These are phyloP conservation scores for Fragosphaeria purpurea DNA, from an alignment of 2,329 filamentous ascomycete genomes.

Conservation along the genomic window DNA sequence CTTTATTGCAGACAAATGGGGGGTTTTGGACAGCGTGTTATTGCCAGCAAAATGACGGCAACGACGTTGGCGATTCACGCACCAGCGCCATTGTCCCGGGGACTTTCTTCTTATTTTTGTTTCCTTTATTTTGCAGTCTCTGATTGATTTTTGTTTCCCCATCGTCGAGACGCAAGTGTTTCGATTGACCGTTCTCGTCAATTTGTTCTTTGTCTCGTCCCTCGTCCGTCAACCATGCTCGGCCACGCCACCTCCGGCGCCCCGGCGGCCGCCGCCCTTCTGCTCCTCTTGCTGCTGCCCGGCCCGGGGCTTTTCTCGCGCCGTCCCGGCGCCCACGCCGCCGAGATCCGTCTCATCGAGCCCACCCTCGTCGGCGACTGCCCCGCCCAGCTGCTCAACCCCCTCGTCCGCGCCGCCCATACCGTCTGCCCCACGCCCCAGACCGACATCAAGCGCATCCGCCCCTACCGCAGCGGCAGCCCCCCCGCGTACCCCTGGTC, in stretches of 20 bases:
- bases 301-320: no score
- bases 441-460: slow-evolving; percentile 5
- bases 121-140: background rate
- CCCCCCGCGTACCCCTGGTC: slow-evolving; percentile 8
- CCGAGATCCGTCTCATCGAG: background rate
- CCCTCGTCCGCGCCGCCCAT: slow-evolving; percentile 3
- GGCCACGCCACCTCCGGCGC: background rate
- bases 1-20: background rate
- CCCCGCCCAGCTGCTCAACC: background rate
- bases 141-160: background rate
- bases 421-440: slow-evolving; percentile 2
- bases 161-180: no score
- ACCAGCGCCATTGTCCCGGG: no score
- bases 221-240: background rate
- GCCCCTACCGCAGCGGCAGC: slow-evolving; percentile 1
- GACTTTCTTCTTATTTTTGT: background rate
- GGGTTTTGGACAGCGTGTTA: slow-evolving; percentile 10
- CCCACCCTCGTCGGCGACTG: slow-evolving; percentile 1
- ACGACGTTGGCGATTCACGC: no score
- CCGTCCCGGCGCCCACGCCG: background rate
- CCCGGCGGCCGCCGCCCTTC: background rate
- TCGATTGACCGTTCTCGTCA: no score
- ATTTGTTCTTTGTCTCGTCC: background rate
- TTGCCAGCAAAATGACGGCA: slow-evolving; percentile 1
- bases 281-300: background rate